Conservation (phyloP, 306 rosid species). For the Vigna radiata region DNA sequence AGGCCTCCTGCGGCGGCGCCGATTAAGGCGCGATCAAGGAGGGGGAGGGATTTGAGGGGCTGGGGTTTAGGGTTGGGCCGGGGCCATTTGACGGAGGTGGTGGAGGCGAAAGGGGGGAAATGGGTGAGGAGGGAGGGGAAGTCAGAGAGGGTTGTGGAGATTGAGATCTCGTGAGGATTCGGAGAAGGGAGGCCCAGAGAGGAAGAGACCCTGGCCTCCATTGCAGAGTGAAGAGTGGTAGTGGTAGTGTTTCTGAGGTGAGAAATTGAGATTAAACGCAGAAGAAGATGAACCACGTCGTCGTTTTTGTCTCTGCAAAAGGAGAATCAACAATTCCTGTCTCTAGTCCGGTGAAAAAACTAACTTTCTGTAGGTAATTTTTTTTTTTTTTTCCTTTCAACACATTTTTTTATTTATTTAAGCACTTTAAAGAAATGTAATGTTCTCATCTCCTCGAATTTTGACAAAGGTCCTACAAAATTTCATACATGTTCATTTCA, state of each 20-base stretch:
- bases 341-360: no score
- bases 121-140: slow-evolving; percentile 55
- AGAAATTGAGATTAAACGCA: no score
- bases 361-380: no score
- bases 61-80: slow-evolving; percentile 54
- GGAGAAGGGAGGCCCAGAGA: slow-evolving; percentile 70
- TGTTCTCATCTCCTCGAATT: no score
- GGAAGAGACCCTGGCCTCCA: slow-evolving; percentile 81
- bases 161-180: slow-evolving; percentile 35
- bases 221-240: slow-evolving; percentile 12
- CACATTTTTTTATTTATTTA: no score
- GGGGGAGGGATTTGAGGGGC: slow-evolving; percentile 61
- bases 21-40: slow-evolving; percentile 81
- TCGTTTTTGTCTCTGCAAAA: not conserved
- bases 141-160: slow-evolving; percentile 44
- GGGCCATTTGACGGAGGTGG: slow-evolving; percentile 51
- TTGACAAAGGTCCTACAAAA: no score
- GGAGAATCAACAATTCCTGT: no score
- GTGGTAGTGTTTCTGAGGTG: not conserved
- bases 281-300: not conserved
- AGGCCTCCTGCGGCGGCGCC: slow-evolving; percentile 89
- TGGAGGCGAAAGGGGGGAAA: slow-evolving; percentile 44
- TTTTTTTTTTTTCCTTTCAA: no score
- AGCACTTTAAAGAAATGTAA: no score
- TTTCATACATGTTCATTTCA: no score